Base-by-base conservation (phyloP, 768 basidiomycete genomes). In the Pisolithus microcarpus region DNA sequence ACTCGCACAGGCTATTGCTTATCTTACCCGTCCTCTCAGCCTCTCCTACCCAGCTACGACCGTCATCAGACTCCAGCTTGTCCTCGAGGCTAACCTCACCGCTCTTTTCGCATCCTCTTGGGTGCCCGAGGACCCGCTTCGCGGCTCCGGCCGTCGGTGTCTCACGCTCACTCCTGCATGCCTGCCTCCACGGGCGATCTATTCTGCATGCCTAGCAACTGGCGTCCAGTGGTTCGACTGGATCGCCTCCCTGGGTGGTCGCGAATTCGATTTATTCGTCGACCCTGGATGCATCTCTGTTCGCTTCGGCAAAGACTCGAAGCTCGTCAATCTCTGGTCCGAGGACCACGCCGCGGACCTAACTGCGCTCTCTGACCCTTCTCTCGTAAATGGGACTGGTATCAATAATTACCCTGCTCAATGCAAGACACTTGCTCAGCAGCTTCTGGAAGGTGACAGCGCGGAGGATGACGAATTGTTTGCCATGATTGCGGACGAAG, bases 161-260 rank as follows among this genome's bases (percentile, higher is more conserved):
- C 79, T 89, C 58, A 76, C 84, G 48, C 75, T 91, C 49, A 84
- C 87, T 5, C 85, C 85, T 10, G 61, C 68, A 54, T 78, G 79
- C 58, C 75, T 81, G 2, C 88, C 88, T 21, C 87, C 88, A 40
- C 80, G 82, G 38, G 72, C 80, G 58, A 73, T 90, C 60, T 81
- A 87, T 70, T 69, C 79, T 49, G 83, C 87, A 13, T 89, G 87
- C 67, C 70, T 82, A 49, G 72, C 80, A 21, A 73, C 84, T 37
- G 79, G 79, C 52, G 75, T 90, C 30, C 83, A 86, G 60, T 91
- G 88, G 88, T 81, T 82, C 52, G 80, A 86, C 63, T 91, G 88
- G 88, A 85, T 88, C 49, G 58, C 74, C 43, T 71, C 77, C 52
- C 78, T 90, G 43, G 86, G 87, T 10, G 75, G 78, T 56, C 68